These are phyloP conservation scores for Castanea crenata DNA, from an alignment of 306 rosid species.

Conservation along the genomic window DNA sequence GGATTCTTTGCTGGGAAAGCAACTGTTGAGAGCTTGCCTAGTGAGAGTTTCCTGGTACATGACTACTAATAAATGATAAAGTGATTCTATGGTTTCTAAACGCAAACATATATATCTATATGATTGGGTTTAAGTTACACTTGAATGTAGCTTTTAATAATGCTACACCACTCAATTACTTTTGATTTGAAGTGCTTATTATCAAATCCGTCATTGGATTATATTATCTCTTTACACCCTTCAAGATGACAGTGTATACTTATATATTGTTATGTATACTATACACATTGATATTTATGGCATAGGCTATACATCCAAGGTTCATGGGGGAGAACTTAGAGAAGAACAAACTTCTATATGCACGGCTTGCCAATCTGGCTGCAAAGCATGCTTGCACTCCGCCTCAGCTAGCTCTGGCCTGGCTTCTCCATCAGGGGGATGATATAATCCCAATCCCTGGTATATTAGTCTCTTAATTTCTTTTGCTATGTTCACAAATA, in stretches of 20 bases:
- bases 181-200: no score
- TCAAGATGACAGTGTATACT: no score
- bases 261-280: constrained; percentile 4
- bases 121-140: no score
- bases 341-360: constrained; percentile 52
- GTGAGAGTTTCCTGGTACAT: constrained; percentile 53
- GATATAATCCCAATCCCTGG: constrained; percentile 74
- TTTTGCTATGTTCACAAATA: not conserved
- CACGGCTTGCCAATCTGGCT: constrained; percentile 45
- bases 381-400: constrained; percentile 50
- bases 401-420: constrained; percentile 67
- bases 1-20: constrained; percentile 76
- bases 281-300: constrained; percentile 6
- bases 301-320: constrained; percentile 59
- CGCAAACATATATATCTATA: not conserved
- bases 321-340: constrained; percentile 63
- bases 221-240: no score
- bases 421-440: constrained; percentile 69
- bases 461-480: constrained; percentile 17
- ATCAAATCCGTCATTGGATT: no score
- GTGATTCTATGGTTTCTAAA: not conserved
- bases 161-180: no score
- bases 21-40: constrained; percentile 46
- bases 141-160: no score
- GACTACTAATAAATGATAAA: not conserved